A percentile compares a stretch with the other conserved stretches of the same genome.
Conservation (phyloP, 1,139 yeast species). For the Yamadazyma aaseri region DNA sequence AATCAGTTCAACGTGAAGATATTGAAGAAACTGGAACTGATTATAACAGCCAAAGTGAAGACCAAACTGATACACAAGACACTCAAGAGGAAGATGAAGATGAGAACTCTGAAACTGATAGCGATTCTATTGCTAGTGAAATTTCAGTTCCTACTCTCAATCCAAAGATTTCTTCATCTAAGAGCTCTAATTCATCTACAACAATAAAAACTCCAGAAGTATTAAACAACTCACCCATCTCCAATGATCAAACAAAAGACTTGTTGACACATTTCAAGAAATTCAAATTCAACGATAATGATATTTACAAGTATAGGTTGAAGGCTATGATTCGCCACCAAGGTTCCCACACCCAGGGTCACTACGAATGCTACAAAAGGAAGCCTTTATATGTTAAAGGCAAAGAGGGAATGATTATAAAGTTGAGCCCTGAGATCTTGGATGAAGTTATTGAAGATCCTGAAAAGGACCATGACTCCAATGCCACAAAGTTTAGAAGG, state of each 20-base stretch:
- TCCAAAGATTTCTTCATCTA: slow-evolving; percentile 8
- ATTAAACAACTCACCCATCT: slow-evolving; percentile 39
- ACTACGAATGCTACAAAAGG: slow-evolving; percentile 75
- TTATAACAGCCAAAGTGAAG: slow-evolving; percentile 23
- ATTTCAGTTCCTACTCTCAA: slow-evolving; percentile 11
- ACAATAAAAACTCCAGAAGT: slow-evolving; percentile 20
- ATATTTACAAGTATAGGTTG: slow-evolving; percentile 54
- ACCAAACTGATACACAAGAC: slow-evolving; percentile 24
- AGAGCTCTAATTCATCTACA: slow-evolving; percentile 15
- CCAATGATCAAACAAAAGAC: slow-evolving; percentile 39
- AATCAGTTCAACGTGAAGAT: slow-evolving; percentile 41
- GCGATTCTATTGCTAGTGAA: slow-evolving; percentile 8
- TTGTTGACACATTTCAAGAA: slow-evolving; percentile 38
- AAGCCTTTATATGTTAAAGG: slow-evolving; percentile 64
- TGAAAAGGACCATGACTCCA: background rate
- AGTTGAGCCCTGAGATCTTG: slow-evolving; percentile 46
- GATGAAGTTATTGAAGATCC: slow-evolving; percentile 23
- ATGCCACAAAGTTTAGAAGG: slow-evolving; percentile 10
- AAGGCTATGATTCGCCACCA: slow-evolving; percentile 78
- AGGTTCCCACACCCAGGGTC: slow-evolving; percentile 90
- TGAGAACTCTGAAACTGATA: slow-evolving; percentile 18
- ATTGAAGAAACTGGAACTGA: slow-evolving; percentile 35
- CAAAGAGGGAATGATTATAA: slow-evolving; percentile 44
- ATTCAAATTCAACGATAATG: slow-evolving; percentile 46
- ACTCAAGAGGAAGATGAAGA: slow-evolving; percentile 23